A percentile compares a stretch with the other conserved stretches of the same genome.
Conservation (phyloP, 805 yeast species). For the Yarrowia yakushimensis region DNA sequence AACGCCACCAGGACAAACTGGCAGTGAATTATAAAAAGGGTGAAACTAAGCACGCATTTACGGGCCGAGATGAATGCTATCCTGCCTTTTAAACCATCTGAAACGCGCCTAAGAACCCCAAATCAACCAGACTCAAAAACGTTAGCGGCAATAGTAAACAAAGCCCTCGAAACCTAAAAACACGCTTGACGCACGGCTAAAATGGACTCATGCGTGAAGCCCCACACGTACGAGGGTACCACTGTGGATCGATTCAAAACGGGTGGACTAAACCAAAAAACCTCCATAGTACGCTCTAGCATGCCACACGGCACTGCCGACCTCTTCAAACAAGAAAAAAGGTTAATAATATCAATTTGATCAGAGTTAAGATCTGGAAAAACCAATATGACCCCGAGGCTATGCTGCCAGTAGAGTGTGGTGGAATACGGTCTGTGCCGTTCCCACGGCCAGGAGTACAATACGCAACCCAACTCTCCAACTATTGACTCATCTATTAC, state of each 20-base stretch:
- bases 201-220: not conserved
- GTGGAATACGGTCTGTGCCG: not conserved
- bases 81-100: too few relatives aligned
- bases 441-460: not conserved
- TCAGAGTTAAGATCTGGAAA: not conserved
- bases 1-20: too few relatives aligned
- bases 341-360: not conserved
- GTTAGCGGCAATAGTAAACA: constrained; percentile 1
- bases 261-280: not conserved
- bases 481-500: not conserved
- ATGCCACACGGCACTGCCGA: not conserved
- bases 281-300: not conserved
- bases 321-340: too few relatives aligned
- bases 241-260: constrained; percentile 1
- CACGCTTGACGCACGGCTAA: not conserved
- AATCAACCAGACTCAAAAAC: not conserved
- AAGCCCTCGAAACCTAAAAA: not conserved
- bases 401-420: too few relatives aligned
- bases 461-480: not conserved
- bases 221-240: too few relatives aligned
- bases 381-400: not conserved
- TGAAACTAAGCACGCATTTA: too few relatives aligned
- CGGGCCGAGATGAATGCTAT: too few relatives aligned
- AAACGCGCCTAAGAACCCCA: too few relatives aligned
- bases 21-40: too few relatives aligned